These are phyloP conservation scores for Tylopilus vinaceipallidus DNA, from an alignment of 768 basidiomycete species.

Conservation along the genomic window DNA sequence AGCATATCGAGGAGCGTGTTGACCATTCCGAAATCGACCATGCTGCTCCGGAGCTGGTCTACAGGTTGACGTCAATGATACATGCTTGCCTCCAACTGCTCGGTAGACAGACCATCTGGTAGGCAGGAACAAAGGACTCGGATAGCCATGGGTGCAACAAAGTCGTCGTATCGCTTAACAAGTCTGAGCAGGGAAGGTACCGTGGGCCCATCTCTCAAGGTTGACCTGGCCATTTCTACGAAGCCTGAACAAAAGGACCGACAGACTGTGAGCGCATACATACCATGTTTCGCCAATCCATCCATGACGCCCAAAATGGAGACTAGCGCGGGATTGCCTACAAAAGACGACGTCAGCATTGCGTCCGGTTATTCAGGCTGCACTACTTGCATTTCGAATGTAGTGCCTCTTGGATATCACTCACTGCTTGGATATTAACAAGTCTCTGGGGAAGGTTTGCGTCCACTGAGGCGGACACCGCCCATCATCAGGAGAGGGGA, in stretches of 20 bases:
- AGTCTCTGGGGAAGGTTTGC: constrained; percentile 8
- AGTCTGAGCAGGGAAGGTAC: constrained; percentile 20
- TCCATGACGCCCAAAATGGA: constrained; percentile 20
- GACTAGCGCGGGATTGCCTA: constrained; percentile 24
- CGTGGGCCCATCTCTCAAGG: constrained; percentile 5
- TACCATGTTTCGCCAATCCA: constrained; percentile 16
- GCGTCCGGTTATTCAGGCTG: not conserved
- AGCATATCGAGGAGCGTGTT: constrained; percentile 21
- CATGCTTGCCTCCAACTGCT: not conserved
- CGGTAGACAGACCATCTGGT: constrained; percentile 16
- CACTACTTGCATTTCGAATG: constrained; percentile 16
- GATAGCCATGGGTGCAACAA: constrained; percentile 28
- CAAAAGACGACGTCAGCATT: not conserved
- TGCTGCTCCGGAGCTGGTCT: constrained; percentile 22
- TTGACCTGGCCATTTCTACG: constrained; percentile 5
- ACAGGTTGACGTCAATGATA: not conserved
- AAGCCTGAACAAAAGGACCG: not conserved
- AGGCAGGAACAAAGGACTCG: constrained; percentile 25
- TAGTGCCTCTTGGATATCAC: constrained; percentile 17
- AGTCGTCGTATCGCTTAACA: constrained; percentile 24
- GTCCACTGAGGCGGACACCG: constrained; percentile 11
- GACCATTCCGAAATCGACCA: constrained; percentile 17
- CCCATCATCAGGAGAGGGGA: not conserved
- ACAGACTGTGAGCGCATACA: not conserved
- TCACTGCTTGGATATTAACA: constrained; percentile 16